Conservation (phyloP, 129 eudicot genomes). For the Mikania micrantha region DNA sequence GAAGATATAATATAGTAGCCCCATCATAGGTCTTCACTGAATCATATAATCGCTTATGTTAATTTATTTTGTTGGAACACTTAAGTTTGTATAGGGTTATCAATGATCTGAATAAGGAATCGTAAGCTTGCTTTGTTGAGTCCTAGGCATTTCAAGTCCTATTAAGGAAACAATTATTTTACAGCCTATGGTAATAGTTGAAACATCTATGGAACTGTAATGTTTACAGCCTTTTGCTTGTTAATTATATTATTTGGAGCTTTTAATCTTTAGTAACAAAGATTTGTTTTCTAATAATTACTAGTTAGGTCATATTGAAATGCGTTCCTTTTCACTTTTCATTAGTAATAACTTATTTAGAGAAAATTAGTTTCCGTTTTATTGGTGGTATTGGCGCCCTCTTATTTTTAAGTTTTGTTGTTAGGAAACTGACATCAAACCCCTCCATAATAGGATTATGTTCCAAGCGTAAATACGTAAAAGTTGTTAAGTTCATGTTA, state of each 20-base stretch:
- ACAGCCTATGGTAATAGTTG: background rate
- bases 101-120: background rate
- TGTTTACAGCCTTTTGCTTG: background rate
- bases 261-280: background rate
- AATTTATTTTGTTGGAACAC: background rate
- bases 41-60: background rate
- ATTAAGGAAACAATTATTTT: background rate
- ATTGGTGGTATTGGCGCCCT: background rate
- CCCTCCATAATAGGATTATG: background rate
- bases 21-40: background rate
- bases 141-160: background rate
- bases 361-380: background rate
- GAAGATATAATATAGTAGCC: constrained; percentile 7
- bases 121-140: background rate
- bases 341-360: background rate
- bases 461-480: background rate
- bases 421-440: background rate
- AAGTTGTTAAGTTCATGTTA: background rate
- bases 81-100: background rate
- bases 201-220: background rate
- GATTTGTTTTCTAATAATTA: background rate
- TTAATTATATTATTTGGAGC: background rate
- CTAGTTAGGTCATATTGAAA: background rate
- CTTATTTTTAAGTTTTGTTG: background rate
- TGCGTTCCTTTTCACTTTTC: background rate